phyloP scores from a whole-genome alignment of 2,329 filamentous ascomycete genomes.

The Fusarium pininemorale region DNA sequence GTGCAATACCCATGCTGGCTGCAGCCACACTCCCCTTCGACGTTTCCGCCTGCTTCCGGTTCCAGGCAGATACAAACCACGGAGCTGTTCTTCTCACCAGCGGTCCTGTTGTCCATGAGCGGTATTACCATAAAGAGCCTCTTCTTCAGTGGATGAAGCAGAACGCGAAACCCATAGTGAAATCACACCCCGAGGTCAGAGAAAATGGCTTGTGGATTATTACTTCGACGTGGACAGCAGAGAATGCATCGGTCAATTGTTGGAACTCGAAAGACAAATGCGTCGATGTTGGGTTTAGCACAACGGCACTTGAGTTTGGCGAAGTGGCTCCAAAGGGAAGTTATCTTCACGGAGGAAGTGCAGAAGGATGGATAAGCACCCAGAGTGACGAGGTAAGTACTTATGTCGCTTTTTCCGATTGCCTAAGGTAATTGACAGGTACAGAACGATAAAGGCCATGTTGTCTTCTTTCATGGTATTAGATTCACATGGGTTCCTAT shows the following conservation, averaged over 20 bases:
- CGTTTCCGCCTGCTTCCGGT: background rate
- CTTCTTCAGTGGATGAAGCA: background rate
- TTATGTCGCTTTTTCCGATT: accelerated
- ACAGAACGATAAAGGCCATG: background rate
- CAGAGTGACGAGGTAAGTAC: background rate
- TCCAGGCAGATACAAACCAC: background rate
- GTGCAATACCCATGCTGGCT: background rate
- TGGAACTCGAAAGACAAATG: background rate
- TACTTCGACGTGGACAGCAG: background rate
- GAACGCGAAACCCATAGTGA: background rate
- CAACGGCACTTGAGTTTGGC: background rate
- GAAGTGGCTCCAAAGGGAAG: background rate
- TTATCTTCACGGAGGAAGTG: background rate
- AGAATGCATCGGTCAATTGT: background rate
- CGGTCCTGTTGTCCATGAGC: background rate
- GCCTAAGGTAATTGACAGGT: accelerated
- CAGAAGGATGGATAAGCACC: background rate
- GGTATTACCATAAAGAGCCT: background rate
- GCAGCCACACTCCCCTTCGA: background rate
- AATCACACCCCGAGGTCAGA: background rate
- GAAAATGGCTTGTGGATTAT: background rate
- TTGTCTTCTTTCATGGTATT: background rate
- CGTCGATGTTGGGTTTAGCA: background rate
- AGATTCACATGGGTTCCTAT: background rate
- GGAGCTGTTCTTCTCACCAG: background rate